phyloP scores from a whole-genome alignment of 768 basidiomycete species.

The Trametes cubensis region DNA sequence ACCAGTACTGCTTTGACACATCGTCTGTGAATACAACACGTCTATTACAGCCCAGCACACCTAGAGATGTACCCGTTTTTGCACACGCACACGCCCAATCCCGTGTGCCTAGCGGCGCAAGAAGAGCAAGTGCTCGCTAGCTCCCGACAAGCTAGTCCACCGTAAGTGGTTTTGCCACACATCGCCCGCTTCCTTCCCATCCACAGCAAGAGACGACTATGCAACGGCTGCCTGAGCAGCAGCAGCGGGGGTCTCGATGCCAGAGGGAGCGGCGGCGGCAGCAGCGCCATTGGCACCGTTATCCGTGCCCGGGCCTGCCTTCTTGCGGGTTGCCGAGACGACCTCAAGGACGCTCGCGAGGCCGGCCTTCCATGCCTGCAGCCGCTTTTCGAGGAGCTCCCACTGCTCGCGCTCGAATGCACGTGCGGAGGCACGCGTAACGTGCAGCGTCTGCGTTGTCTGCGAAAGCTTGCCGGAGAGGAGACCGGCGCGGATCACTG shows the following conservation, averaged over 20 bases:
- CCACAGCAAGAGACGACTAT: neutral
- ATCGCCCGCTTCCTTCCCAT: too few species aligned
- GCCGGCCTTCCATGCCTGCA: constrained; percentile 78
- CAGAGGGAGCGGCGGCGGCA: constrained; percentile 5
- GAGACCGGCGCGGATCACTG: constrained; percentile 81
- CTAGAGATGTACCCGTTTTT: constrained; percentile 8
- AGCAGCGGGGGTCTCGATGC: constrained; percentile 14
- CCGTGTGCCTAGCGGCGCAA: neutral
- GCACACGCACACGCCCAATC: neutral
- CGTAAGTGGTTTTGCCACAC: neutral
- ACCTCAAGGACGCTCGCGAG: constrained; percentile 72
- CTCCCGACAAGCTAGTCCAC: neutral
- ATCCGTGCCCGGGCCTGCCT: constrained; percentile 19
- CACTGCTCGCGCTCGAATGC: constrained; percentile 80
- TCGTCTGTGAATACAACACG: constrained; percentile 22
- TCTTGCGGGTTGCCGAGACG: constrained; percentile 53
- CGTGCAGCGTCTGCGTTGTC: constrained; percentile 68
- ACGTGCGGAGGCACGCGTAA: constrained; percentile 74
- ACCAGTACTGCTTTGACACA: constrained; percentile 14
- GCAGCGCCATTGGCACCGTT: neutral
- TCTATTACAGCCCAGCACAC: constrained; percentile 18
- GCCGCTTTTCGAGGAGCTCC: constrained; percentile 72
- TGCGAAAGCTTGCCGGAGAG: constrained; percentile 85
- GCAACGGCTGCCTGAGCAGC: constrained; percentile 20
- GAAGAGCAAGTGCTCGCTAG: neutral